Base-by-base conservation (phyloP, 2,329 filamentous ascomycete species). In the Aspergillus floridensis region DNA sequence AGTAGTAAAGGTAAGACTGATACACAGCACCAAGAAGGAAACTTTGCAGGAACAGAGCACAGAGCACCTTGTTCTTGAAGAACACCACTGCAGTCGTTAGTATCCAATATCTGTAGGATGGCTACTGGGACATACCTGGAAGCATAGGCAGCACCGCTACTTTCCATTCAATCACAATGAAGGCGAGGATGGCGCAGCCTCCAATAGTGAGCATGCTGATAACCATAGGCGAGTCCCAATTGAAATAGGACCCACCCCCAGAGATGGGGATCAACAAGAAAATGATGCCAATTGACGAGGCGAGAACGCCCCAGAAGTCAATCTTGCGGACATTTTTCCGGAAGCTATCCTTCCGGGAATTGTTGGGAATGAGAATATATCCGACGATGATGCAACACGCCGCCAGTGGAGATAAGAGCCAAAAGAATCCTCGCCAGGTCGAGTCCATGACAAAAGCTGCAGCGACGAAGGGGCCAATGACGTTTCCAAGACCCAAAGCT, bases 211-310 rank as follows among this genome's bases (percentile, higher is more conserved):
- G 74, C 84, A 88, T 86, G 41, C 79, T 78, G 22, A 88, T 85
- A 1, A 86, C 81, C 78, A 86, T 80, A 0, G 84, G 76, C 10
- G 81, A 84, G 29, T 77, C 66, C 83, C 83, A 86, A 3, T 76
- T 70, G 62, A 86, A 86, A 59, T 85, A 84, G 0, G 80, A 79
- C 1, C 82, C 84, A 58, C 83, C 85, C 16, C 85, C 85, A 2
- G 85, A 87, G 12, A 89, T 81, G 0, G 86, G 86, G 49, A 89
- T 86, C 19, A 89, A 76, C 2, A 89, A 65, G 12, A 88, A 77
- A 10, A 88, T 81, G 29, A 87, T 81, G 0, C 81, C 85, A 6
- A 81, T 73, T 0, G 83, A 84, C 4, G 81, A 83, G 2, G 80
- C 77, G 11, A 86, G 58, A 1, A 86, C 76, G 1, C 86, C 87